These are phyloP conservation scores for Monosporascus sp. DNA, from an alignment of 2,329 filamentous ascomycete species.

Conservation along the genomic window DNA sequence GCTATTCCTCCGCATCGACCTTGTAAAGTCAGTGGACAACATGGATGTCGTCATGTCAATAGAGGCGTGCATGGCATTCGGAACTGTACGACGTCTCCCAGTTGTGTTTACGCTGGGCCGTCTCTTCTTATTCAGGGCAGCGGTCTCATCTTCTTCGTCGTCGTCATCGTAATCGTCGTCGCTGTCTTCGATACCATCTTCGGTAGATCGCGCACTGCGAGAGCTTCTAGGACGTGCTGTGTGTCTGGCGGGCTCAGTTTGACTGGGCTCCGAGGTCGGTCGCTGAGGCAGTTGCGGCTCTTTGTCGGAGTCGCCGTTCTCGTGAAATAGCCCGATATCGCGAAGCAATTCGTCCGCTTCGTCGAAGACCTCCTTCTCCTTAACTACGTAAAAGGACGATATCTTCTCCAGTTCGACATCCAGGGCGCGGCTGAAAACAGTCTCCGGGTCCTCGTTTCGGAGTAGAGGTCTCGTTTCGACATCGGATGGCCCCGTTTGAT, in stretches of 20 bases:
- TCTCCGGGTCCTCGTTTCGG: slow-evolving; percentile 66
- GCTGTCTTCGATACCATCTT: slow-evolving; percentile 56
- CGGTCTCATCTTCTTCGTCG: slow-evolving; percentile 42
- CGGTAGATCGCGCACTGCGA: slow-evolving; percentile 43
- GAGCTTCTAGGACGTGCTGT: slow-evolving; percentile 25
- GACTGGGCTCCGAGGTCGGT: slow-evolving; percentile 11
- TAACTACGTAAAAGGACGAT: slow-evolving; percentile 80
- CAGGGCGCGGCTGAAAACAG: slow-evolving; percentile 73
- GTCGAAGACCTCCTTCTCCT: slow-evolving; percentile 80
- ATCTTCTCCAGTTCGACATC: slow-evolving; percentile 93
- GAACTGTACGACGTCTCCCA: slow-evolving; percentile 32
- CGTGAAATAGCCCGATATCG: slow-evolving; percentile 66
- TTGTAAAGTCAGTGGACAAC: slow-evolving; percentile 52
- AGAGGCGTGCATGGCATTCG: slow-evolving; percentile 33
- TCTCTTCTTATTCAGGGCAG: slow-evolving; percentile 42
- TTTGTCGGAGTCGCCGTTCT: slow-evolving; percentile 44
- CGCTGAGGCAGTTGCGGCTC: slow-evolving; percentile 26
- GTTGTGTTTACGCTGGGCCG: slow-evolving; percentile 32
- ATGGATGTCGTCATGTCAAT: slow-evolving; percentile 47
- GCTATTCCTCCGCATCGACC: slow-evolving; percentile 57
- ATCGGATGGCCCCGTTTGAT: slow-evolving; percentile 61
- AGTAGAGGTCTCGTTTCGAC: slow-evolving; percentile 83
- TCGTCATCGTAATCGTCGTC: slow-evolving; percentile 36
- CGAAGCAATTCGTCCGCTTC: slow-evolving; percentile 73
- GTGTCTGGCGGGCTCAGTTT: slow-evolving; percentile 34